Evolutionary conservation across 306 rosid species (phyloP), one percentile per base, ranked within the genome.

Genomic region (Vicia faba): DNA sequence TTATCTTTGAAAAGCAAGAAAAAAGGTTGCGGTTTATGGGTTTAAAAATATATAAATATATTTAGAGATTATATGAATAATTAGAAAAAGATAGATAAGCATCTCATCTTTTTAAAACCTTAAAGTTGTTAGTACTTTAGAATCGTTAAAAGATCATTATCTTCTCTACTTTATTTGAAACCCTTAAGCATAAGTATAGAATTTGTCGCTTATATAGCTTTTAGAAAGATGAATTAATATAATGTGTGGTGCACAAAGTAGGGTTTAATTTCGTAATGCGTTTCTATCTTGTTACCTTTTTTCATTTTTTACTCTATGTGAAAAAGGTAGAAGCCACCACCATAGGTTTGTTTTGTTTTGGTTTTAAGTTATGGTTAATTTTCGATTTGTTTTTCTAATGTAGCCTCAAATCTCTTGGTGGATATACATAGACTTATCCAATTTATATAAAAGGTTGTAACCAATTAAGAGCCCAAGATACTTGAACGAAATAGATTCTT

Each of bases 131-230:
- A 44, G 79, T 69, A 78, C 96, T 89, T 89, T 89, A 85, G 89
- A 87, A 92, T 92, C 96, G 71, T 85, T 74, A 82, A 89, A 92
- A 85, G 95, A 89, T 82, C 79, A 81, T 78, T 76, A 89, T 82
- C 95, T 87, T 80, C 74, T 20, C 74, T 60, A 74, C 95, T 87
- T 87, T 83, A 77, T 72, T 77, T 74, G 45, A 83, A 78, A 81
- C 78, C 82, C 86, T 67, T 69, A 66, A 80, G 88, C 96, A 68
- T 84, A 89, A 86, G 92, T 72, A 84, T 84, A 83, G 83, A 85
- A 81, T 85, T 85, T 89, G 95, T 89, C 97, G 90, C 78, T 87
- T 85, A 61, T 83, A 46, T 80, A 70, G 69, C 87, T 84, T 85
- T 83, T 72, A 16, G 81, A 88, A 85, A 87, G 86, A 86, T 75